Evolutionary conservation across 257 asterid species (phyloP).

Genomic region (Salvia hispanica): DNA sequence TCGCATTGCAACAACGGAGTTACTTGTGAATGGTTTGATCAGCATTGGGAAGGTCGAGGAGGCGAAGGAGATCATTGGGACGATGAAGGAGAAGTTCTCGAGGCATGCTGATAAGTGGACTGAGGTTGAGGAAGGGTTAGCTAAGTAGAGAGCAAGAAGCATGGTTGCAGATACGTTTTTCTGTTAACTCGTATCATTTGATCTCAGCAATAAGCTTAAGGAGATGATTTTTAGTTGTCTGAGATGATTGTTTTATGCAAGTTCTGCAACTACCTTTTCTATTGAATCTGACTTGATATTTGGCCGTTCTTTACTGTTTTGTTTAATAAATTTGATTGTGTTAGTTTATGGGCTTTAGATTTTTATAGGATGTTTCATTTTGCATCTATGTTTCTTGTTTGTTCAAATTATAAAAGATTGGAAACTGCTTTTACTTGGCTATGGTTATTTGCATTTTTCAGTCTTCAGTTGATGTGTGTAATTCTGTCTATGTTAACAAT

Average conservation of each 20-base stretch:
- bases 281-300: not conserved
- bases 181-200: not conserved
- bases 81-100: slow-evolving; percentile 73
- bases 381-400: slow-evolving; percentile 12
- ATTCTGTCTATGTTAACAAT: too few species aligned
- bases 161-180: slow-evolving; percentile 24
- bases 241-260: not conserved
- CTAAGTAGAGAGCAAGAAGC: slow-evolving; percentile 50
- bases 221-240: slow-evolving; percentile 9
- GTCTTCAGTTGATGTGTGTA: not conserved
- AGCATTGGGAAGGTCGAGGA: slow-evolving; percentile 67
- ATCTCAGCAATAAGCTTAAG: slow-evolving; percentile 26
- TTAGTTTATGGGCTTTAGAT: not conserved
- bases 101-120: slow-evolving; percentile 66
- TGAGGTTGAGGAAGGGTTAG: slow-evolving; percentile 76
- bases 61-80: slow-evolving; percentile 61
- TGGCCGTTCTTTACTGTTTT: not conserved
- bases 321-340: not conserved
- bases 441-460: not conserved
- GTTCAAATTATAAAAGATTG: not conserved
- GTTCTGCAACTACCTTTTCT: slow-evolving; percentile 4
- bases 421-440: not conserved
- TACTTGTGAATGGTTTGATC: slow-evolving; percentile 80
- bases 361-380: not conserved
- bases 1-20: slow-evolving; percentile 62